Base-by-base conservation (phyloP, 495 filamentous ascomycete species). In the Pyronema domesticum region DNA sequence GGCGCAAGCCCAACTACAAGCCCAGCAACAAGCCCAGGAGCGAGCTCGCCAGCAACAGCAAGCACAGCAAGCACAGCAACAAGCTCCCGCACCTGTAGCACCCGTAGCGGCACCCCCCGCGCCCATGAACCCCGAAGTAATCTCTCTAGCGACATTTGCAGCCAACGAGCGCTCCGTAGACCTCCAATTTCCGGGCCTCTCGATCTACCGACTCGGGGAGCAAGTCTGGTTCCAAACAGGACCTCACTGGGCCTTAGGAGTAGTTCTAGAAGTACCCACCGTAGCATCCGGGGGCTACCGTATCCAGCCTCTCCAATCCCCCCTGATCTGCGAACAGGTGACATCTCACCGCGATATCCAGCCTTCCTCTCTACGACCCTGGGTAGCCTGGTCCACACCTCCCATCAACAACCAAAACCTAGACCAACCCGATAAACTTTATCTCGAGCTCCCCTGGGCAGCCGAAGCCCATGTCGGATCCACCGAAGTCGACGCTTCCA, bases 311-410 rank as follows among this genome's bases (percentile, higher is more conserved):
- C 47, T 65, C 37, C 63, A 59, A 37, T 65, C 63, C 7, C 59
- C 62, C 33, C 44, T 65, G 18, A 57, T 61, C 36, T 58, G 61
- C 15, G 60, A 63, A 39, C 52, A 57, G 53, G 57, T 63, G 6
- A 54, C 37, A 0, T 54, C 63, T 33, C 60, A 65, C 23, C 53
- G 55, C 6, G 47, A 53, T 0, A 59, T 65, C n/a, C 53, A 51
- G 18, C 52, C 61, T 15, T 51, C 51, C 10, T 52, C 53, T 52
- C 58, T 81, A 11, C 68, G 77, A 18, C 79, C 79, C 3, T 81
- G 78, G 78, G 69, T 81, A 34, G 79, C 78, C 3, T 80, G 79
- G 78, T 78, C 72, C 53, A 73, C 73, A 18, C 78, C 78, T 4
- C 51, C 58, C 48, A 59, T 70, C 34, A 67, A 61, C 37, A 65